Percentiles rank a stretch among this genome's conserved stretches.
phyloP scores from a whole-genome alignment of 768 basidiomycete species.

The Tricholoma furcatifolium region DNA sequence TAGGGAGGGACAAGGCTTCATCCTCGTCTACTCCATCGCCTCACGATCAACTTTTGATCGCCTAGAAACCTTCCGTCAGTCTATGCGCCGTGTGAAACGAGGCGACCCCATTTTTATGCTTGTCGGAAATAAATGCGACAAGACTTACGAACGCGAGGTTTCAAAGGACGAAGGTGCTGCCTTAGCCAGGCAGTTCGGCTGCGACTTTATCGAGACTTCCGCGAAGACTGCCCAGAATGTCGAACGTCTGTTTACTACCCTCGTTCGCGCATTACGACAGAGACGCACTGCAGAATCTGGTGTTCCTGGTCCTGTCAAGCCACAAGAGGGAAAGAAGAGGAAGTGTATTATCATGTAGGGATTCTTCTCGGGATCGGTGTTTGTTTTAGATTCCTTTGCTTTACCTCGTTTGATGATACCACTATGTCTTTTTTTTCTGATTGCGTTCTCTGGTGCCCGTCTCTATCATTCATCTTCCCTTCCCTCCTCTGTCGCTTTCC shows the following conservation, averaged over 20 bases:
- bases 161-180: constrained; percentile 85
- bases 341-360: constrained; percentile 84
- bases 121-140: constrained; percentile 96
- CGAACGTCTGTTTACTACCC: constrained; percentile 83
- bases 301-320: constrained; percentile 36
- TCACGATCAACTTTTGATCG: constrained; percentile 92
- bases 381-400: constrained; percentile 65
- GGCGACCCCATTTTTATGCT: constrained; percentile 87
- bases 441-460: constrained; percentile 24
- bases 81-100: constrained; percentile 87
- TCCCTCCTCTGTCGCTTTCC: constrained; percentile 24
- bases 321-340: constrained; percentile 40
- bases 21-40: constrained; percentile 95
- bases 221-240: constrained; percentile 95
- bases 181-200: constrained; percentile 81
- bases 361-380: constrained; percentile 58
- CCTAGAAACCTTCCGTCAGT: constrained; percentile 86
- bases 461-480: constrained; percentile 24
- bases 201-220: constrained; percentile 95
- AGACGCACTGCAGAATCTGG: constrained; percentile 58
- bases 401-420: constrained; percentile 86
- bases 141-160: constrained; percentile 87
- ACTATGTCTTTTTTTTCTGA: constrained; percentile 39
- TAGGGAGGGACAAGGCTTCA: constrained; percentile 97
- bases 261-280: constrained; percentile 81